Percentiles rank a stretch among this genome's conserved stretches.
Conservation (phyloP, 768 basidiomycete species). For the Hericium erinaceus region DNA sequence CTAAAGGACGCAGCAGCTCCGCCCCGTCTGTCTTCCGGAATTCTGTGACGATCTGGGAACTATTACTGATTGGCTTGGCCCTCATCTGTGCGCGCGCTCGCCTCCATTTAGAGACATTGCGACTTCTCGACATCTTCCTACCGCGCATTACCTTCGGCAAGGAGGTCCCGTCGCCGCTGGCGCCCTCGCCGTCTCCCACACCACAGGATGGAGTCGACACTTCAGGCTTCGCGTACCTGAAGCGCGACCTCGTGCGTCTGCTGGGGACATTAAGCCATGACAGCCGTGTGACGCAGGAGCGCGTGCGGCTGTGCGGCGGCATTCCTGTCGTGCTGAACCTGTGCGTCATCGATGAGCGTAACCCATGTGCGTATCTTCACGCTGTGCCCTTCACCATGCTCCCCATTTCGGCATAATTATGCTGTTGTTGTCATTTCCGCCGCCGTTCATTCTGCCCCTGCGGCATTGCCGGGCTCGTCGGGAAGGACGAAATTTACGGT, state of each 20-base stretch:
- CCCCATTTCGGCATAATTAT: background rate
- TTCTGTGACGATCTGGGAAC: background rate
- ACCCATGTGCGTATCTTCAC: constrained; percentile 68
- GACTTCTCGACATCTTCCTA: constrained; percentile 69
- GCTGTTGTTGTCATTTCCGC: background rate
- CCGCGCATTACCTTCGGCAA: constrained; percentile 80
- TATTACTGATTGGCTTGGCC: background rate
- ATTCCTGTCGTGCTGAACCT: constrained; percentile 79
- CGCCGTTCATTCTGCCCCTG: background rate
- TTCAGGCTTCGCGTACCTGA: constrained; percentile 73
- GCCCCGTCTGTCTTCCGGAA: background rate
- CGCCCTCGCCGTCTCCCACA: background rate
- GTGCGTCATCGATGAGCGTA: constrained; percentile 84
- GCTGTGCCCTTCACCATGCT: background rate
- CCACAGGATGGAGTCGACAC: constrained; percentile 20
- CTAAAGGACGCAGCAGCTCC: background rate
- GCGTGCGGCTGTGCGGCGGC: constrained; percentile 59
- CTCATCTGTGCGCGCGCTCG: background rate
- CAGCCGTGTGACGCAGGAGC: constrained; percentile 61
- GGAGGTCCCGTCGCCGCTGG: constrained; percentile 27
- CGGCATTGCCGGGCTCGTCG: too few relatives aligned
- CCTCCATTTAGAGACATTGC: constrained; percentile 49
- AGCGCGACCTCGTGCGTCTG: constrained; percentile 83
- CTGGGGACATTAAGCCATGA: constrained; percentile 70
- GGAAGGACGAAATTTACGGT: too few relatives aligned